phyloP scores from a whole-genome alignment of 2,329 filamentous ascomycete species.

The Colletotrichum gigasporum region DNA sequence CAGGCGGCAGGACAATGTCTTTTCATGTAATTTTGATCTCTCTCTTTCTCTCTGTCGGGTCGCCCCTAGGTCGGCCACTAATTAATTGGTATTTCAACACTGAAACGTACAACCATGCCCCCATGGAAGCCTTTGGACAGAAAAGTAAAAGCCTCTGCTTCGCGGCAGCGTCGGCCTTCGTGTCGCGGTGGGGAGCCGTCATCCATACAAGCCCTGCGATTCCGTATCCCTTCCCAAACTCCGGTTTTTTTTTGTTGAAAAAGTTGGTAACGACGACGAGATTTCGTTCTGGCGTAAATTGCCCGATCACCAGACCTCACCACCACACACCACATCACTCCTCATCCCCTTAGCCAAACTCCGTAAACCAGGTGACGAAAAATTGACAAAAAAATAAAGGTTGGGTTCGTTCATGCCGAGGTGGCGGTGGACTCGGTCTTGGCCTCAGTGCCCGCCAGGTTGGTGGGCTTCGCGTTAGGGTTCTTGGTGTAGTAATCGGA shows the following conservation, averaged over 20 bases:
- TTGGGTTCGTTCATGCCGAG: background rate
- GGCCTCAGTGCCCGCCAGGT: constrained; percentile 79
- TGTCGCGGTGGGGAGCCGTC: constrained; percentile 5
- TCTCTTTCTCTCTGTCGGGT: constrained; percentile 10
- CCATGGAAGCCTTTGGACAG: background rate
- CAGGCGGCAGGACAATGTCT: background rate
- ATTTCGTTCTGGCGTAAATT: background rate
- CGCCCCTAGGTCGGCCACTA: constrained; percentile 22
- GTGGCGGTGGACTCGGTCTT: constrained; percentile 54
- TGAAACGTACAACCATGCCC: constrained; percentile 20
- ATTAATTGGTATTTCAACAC: constrained; percentile 27
- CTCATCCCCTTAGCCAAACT: constrained; percentile 8
- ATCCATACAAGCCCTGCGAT: constrained; percentile 9
- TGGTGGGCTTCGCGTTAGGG: constrained; percentile 75
- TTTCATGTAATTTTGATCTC: constrained; percentile 10
- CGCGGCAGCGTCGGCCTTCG: constrained; percentile 13
- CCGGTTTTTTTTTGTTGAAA: constrained; percentile 13
- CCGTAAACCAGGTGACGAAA: constrained; percentile 2
- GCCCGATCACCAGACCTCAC: background rate
- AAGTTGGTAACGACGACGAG: background rate
- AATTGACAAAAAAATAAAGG: background rate
- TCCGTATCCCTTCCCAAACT: constrained; percentile 19
- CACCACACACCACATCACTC: background rate
- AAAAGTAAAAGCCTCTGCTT: background rate
- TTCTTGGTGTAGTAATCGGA: constrained; percentile 93